Evolutionary conservation across 345 rosid species (phyloP).

Genomic region (Barbarea vulgaris): DNA sequence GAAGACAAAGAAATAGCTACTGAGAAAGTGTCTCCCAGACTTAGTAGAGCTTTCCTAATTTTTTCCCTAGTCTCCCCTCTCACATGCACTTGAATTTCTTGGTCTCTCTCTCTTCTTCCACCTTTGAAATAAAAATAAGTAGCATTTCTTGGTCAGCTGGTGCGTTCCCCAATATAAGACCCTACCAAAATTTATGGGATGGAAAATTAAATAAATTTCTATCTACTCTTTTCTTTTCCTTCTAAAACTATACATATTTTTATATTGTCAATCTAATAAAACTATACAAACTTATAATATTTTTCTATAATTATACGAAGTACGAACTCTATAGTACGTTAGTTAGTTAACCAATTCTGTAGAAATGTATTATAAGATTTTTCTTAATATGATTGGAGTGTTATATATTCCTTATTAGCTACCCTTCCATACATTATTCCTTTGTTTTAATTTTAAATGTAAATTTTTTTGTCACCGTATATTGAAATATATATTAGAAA

Average conservation of each 20-base stretch:
- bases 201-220: neutral
- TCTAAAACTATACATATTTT: neutral
- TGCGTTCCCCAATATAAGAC: constrained; percentile 20
- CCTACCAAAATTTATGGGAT: constrained; percentile 34
- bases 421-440: neutral
- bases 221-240: neutral
- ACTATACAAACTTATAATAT: neutral
- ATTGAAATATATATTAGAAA: neutral
- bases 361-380: neutral
- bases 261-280: neutral
- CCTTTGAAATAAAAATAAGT: neutral
- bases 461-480: neutral
- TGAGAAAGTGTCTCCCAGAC: constrained; percentile 8
- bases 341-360: neutral
- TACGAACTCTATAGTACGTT: neutral
- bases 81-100: constrained; percentile 28
- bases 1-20: constrained; percentile 31
- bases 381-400: neutral
- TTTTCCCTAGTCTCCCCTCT: neutral
- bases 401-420: neutral
- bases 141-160: neutral
- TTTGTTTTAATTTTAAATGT: neutral
- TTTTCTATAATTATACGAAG: neutral
- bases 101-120: constrained; percentile 8
- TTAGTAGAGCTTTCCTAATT: neutral